Conservation (phyloP, 108 stramenopile genomes). For the Pseudonitzschia pungens region DNA sequence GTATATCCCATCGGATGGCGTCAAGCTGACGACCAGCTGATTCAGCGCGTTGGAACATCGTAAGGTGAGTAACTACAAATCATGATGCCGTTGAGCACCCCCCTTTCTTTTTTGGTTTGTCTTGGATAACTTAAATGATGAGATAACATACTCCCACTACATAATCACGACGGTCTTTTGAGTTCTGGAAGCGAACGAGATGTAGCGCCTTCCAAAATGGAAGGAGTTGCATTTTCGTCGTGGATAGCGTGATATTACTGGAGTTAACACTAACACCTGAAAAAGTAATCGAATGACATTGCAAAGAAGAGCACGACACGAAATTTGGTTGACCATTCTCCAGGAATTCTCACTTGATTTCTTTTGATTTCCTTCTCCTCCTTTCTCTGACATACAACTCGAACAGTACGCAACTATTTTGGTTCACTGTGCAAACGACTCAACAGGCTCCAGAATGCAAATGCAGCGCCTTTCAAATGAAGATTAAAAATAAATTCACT, state of each 20-base stretch:
- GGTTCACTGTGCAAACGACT: not conserved
- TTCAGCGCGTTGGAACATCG: not conserved
- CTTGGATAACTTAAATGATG: conserved; percentile 21
- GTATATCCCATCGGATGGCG: too few relatives aligned
- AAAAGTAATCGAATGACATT: conserved; percentile 1
- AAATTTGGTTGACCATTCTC: not conserved
- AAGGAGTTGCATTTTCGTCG: conserved; percentile 10
- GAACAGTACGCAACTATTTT: not conserved
- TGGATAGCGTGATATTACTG: conserved; percentile 42
- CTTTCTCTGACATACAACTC: too few relatives aligned
- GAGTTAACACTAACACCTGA: conserved; percentile 27
- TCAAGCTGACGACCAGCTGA: too few relatives aligned
- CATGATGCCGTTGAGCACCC: not conserved
- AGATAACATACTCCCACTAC: conserved; percentile 20
- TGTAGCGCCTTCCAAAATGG: conserved; percentile 34
- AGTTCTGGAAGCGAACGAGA: conserved; percentile 28
- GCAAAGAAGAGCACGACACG: not conserved
- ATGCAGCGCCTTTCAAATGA: conserved; percentile 20
- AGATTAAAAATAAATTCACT: conserved; percentile 30
- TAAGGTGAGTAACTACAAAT: not conserved
- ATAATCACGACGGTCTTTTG: conserved; percentile 54
- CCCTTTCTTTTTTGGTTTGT: not conserved
- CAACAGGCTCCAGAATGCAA: not conserved
- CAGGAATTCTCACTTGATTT: not conserved
- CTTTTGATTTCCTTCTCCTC: not conserved